Evolutionary conservation across 495 filamentous ascomycete species (phyloP).

Genomic region (Opeltia flavorubescens): DNA sequence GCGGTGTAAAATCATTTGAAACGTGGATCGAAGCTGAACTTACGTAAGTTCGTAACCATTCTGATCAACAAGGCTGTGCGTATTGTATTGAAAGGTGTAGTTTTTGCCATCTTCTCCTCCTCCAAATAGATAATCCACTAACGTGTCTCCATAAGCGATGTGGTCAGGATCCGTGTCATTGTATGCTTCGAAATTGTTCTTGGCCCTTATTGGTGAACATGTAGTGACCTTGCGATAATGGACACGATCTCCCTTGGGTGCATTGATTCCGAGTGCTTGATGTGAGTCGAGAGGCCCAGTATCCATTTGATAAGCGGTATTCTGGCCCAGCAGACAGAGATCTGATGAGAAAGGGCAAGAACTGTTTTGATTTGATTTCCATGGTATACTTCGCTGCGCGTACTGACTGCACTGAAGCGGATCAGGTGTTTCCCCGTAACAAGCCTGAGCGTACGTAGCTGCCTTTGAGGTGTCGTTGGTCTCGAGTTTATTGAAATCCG

Average conservation of each 20-base stretch:
- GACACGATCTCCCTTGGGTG: slow-evolving; percentile 13
- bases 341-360: slow-evolving; percentile 19
- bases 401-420: slow-evolving; percentile 13
- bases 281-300: slow-evolving; percentile 22
- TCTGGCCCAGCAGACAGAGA: slow-evolving; percentile 11
- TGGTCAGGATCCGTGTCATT: slow-evolving; percentile 2
- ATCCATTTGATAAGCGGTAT: slow-evolving; percentile 18
- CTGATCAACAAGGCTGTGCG: background rate
- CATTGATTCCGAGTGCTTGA: slow-evolving; percentile 19
- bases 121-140: slow-evolving; percentile 2
- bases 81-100: slow-evolving; percentile 15
- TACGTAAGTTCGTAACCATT: slow-evolving; percentile 15
- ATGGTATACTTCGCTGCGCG: slow-evolving; percentile 11
- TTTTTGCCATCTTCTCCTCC: slow-evolving; percentile 2
- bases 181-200: background rate
- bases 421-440: slow-evolving; percentile 14
- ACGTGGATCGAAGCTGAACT: background rate
- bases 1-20: background rate
- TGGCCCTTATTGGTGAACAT: slow-evolving; percentile 14
- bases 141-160: slow-evolving; percentile 1
- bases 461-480: slow-evolving; percentile 18
- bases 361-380: slow-evolving; percentile 13
- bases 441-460: slow-evolving; percentile 17
- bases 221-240: slow-evolving; percentile 19
- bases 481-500: slow-evolving; percentile 1